Conservation (phyloP, 176 grass and related monocot genomes). For the Poa pratensis region DNA sequence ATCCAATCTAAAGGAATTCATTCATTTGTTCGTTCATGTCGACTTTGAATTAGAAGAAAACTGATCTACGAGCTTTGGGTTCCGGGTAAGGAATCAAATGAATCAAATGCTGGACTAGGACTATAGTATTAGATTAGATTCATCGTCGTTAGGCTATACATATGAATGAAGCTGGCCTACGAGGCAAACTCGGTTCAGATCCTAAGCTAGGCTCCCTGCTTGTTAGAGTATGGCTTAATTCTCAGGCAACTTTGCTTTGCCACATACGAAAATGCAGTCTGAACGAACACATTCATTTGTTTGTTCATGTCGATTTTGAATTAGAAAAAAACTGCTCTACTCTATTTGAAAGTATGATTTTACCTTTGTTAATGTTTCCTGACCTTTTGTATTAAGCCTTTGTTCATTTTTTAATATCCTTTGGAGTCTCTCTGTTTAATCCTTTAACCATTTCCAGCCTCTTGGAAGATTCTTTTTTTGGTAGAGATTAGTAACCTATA, state of each 20-base stretch:
- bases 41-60: too few species aligned
- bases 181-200: background rate
- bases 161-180: background rate
- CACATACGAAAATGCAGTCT: background rate
- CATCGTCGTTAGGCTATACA: background rate
- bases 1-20: background rate
- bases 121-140: background rate
- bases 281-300: background rate
- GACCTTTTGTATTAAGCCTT: background rate
- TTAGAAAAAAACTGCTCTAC: background rate
- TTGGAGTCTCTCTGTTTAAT: background rate
- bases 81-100: too few species aligned
- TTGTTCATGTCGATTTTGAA: background rate
- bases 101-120: conserved; percentile 7
- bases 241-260: background rate
- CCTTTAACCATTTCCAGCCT: background rate
- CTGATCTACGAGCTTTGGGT: too few species aligned
- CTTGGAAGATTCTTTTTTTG: conserved; percentile 1
- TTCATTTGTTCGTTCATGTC: background rate
- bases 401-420: background rate
- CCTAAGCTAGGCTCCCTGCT: background rate
- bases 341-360: background rate
- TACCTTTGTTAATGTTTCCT: background rate
- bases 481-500: background rate
- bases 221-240: background rate